These are phyloP conservation scores for Neltuma alba DNA, from an alignment of 306 rosid species.

Conservation along the genomic window DNA sequence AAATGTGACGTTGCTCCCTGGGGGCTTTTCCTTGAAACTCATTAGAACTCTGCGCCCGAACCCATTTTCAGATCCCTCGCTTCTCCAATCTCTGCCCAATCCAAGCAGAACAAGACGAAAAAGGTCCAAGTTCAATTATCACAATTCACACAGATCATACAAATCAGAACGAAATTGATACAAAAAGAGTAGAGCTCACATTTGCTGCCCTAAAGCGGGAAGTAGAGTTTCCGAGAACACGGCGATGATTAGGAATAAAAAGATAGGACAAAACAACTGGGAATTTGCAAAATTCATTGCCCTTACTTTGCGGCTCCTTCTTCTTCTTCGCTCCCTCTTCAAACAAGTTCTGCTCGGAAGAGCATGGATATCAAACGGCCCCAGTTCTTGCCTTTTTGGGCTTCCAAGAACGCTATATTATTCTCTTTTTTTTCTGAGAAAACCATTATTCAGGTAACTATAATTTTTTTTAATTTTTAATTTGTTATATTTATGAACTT, in stretches of 20 bases:
- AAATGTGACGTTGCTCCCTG: conserved; percentile 70
- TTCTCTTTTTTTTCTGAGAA: no score
- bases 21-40: conserved; percentile 70
- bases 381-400: neutral
- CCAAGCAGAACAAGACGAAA: conserved; percentile 22
- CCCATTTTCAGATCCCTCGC: conserved; percentile 41
- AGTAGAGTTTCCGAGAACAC: conserved; percentile 34
- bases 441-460: no score
- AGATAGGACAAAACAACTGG: conserved; percentile 30
- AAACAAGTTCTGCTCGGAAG: neutral
- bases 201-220: conserved; percentile 44
- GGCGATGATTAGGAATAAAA: conserved; percentile 41
- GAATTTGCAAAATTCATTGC: conserved; percentile 51
- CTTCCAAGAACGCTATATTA: neutral
- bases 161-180: neutral
- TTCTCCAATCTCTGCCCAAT: conserved; percentile 44
- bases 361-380: neutral
- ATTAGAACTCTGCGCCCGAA: conserved; percentile 63
- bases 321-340: neutral
- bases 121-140: conserved; percentile 16
- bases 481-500: no score
- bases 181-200: conserved; percentile 40
- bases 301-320: neutral
- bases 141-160: conserved; percentile 25
- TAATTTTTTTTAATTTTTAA: no score